phyloP scores from a whole-genome alignment of 129 eudicot species.

The Helichrysum umbraculigerum region DNA sequence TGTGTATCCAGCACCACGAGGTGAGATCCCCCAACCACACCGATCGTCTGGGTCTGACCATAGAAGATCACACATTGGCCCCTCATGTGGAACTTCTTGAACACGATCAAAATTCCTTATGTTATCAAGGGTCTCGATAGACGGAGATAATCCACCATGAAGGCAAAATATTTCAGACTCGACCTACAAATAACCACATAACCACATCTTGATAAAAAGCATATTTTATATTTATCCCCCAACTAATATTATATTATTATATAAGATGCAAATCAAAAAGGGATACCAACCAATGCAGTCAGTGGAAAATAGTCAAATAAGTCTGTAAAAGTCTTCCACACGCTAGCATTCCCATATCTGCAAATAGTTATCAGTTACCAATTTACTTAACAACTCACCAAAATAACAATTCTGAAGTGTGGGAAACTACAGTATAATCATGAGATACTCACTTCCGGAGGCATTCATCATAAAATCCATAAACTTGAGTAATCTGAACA shows the following conservation, averaged over 20 bases:
- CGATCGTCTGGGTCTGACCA: slow-evolving; percentile 98
- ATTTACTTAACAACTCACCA: background rate
- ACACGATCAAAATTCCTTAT: slow-evolving; percentile 84
- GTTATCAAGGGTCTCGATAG: slow-evolving; percentile 80
- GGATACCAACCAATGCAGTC: slow-evolving; percentile 78
- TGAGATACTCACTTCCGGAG: slow-evolving; percentile 71
- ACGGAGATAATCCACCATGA: slow-evolving; percentile 92
- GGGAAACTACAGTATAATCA: background rate
- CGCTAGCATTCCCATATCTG: slow-evolving; percentile 92
- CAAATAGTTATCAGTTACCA: background rate
- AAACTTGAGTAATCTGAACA: slow-evolving; percentile 90
- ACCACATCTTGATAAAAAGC: background rate
- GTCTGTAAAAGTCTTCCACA: slow-evolving; percentile 93
- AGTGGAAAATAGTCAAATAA: slow-evolving; percentile 88
- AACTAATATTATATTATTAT: slow-evolving; percentile 1
- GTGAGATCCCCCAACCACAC: slow-evolving; percentile 96
- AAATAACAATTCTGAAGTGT: background rate
- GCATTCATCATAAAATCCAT: slow-evolving; percentile 95
- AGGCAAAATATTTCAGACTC: slow-evolving; percentile 90
- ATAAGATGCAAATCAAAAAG: background rate
- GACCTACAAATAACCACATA: slow-evolving; percentile 40
- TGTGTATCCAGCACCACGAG: slow-evolving; percentile 90
- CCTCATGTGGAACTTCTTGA: slow-evolving; percentile 95
- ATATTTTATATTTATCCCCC: background rate
- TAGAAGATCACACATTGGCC: slow-evolving; percentile 89